Evolutionary conservation across 2,329 filamentous ascomycete genomes (phyloP).

Genomic region (Xylariales sp.): DNA sequence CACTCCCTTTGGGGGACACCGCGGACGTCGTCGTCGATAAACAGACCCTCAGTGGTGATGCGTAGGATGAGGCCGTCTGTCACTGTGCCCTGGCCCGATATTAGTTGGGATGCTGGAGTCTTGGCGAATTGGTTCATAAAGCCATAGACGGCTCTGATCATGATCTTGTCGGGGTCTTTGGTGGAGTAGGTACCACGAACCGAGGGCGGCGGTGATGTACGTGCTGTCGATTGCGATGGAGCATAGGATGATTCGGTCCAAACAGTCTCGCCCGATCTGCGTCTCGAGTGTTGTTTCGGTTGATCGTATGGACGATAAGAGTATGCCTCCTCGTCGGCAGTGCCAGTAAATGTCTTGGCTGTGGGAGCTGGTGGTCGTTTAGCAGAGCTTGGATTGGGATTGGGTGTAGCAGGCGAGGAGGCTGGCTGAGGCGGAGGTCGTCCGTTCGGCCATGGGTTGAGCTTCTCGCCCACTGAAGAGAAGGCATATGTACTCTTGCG

Average conservation of each 20-base stretch:
- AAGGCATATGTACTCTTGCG: conserved; percentile 56
- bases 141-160: conserved; percentile 86
- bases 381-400: conserved; percentile 19
- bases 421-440: conserved; percentile 39
- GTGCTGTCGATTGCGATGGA: conserved; percentile 75
- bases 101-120: conserved; percentile 84
- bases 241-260: conserved; percentile 86
- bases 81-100: conserved; percentile 77
- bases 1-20: conserved; percentile 92
- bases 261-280: conserved; percentile 63
- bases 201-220: conserved; percentile 78
- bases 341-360: conserved; percentile 54
- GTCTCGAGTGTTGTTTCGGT: conserved; percentile 52
- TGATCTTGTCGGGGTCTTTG: conserved; percentile 90
- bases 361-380: conserved; percentile 29
- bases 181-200: conserved; percentile 76
- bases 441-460: conserved; percentile 64
- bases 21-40: conserved; percentile 93
- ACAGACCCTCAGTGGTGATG: conserved; percentile 89
- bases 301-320: conserved; percentile 77
- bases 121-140: conserved; percentile 87
- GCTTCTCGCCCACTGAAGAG: conserved; percentile 63
- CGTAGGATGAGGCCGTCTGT: conserved; percentile 89
- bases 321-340: conserved; percentile 58
- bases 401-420: conserved; percentile 22